These are phyloP conservation scores for Kluyveromyces wickerhamii DNA, from an alignment of 805 yeast genomes.

Conservation along the genomic window DNA sequence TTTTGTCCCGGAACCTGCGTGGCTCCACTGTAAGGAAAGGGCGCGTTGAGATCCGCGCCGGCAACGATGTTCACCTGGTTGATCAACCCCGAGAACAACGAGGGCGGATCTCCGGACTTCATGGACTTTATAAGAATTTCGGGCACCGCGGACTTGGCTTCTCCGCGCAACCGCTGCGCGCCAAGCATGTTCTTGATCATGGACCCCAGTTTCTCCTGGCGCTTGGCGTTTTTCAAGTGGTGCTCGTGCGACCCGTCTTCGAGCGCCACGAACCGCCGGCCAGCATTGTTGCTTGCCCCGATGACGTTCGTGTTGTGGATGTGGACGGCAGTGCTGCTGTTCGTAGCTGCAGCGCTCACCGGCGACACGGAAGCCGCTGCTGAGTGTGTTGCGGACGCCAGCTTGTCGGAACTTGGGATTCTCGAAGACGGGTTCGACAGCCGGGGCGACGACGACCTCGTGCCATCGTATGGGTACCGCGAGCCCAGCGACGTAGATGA, in stretches of 20 bases:
- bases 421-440: no score
- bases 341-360: constrained; percentile 11
- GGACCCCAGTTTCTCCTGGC: constrained; percentile 68
- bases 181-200: constrained; percentile 75
- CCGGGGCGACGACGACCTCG: not conserved
- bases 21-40: constrained; percentile 29
- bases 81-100: constrained; percentile 59
- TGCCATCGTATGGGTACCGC: not conserved
- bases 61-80: constrained; percentile 50
- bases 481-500: constrained; percentile 9
- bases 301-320: constrained; percentile 11
- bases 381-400: no score
- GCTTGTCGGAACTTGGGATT: no score
- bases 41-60: not conserved
- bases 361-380: no score
- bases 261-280: constrained; percentile 41
- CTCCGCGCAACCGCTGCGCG: constrained; percentile 60
- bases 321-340: no score
- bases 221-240: constrained; percentile 60
- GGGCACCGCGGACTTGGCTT: constrained; percentile 68
- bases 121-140: constrained; percentile 40
- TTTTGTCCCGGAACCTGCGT: constrained; percentile 12
- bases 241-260: constrained; percentile 80
- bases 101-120: constrained; percentile 44
- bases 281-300: constrained; percentile 8